Evolutionary conservation across 2,329 filamentous ascomycete species (phyloP).

Genomic region (Xylaria hypoxylon): DNA sequence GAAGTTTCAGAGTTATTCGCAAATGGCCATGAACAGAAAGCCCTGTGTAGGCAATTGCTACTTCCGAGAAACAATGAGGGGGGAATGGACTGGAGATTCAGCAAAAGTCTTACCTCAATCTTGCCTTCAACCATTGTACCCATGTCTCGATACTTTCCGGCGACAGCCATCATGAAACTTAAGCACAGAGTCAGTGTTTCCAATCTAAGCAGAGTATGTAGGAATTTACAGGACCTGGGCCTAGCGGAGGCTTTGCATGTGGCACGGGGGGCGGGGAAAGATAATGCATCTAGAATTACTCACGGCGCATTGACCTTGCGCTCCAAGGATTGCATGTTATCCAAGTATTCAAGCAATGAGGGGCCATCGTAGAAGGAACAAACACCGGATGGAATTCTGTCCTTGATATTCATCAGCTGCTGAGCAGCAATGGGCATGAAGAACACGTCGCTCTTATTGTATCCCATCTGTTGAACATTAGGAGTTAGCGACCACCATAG

Average conservation of each 20-base stretch:
- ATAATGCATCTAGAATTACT: slow-evolving; percentile 10
- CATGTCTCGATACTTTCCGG: slow-evolving; percentile 96
- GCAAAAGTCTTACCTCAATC: slow-evolving; percentile 69
- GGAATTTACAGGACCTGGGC: background rate
- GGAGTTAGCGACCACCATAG: slow-evolving; percentile 10
- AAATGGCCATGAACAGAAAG: background rate
- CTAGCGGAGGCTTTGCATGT: background rate
- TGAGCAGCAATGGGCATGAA: slow-evolving; percentile 98
- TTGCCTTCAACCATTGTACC: slow-evolving; percentile 98
- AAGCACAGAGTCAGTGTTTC: slow-evolving; percentile 17
- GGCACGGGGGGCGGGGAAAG: background rate
- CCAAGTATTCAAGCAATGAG: slow-evolving; percentile 94
- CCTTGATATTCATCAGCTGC: slow-evolving; percentile 86
- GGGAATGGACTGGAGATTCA: background rate
- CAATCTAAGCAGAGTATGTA: background rate
- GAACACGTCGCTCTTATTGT: slow-evolving; percentile 93
- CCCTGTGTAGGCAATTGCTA: too few relatives aligned
- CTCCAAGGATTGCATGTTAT: slow-evolving; percentile 90
- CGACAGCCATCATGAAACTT: slow-evolving; percentile 95
- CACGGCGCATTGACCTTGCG: slow-evolving; percentile 91
- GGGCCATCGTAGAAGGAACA: slow-evolving; percentile 89
- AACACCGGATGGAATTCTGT: slow-evolving; percentile 80
- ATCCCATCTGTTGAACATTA: slow-evolving; percentile 69
- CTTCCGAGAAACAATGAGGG: background rate
- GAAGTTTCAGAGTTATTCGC: background rate